Base-by-base conservation (phyloP, 805 yeast species). In the Limtongozyma cylindracea region DNA sequence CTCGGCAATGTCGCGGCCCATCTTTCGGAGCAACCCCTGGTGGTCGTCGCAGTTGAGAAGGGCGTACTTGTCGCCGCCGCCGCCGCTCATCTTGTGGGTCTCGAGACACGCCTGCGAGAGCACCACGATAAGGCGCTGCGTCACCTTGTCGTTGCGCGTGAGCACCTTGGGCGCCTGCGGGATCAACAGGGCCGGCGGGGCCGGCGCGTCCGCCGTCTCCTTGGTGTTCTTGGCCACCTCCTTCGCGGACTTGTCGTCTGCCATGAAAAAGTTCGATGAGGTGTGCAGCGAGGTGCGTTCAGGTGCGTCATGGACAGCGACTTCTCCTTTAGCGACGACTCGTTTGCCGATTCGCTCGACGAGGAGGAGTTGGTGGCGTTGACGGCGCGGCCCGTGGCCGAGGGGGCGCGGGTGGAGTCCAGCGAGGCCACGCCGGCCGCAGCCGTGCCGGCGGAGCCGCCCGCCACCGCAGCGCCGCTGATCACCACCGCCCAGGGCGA, bases 1-100 rank as follows among this genome's bases (percentile, higher is more conserved):
- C 41, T 88, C 98, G 21, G 92, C 77, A 30, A 88, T 84, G 40
- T 88, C 96, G 41, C 96, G 65, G 23, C 91, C 92, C 91, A 84
- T 78, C 42, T 80, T 84, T 44, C 84, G 72, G 36, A 88, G 53
- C 23, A 84, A 54, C 10, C 95, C 95, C 50, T 88, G 98, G 44
- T 88, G 98, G 43, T 88, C 98, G 45, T 88, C 98, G 55, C 98
- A 88, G 52, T 88, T 88, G 38, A 88, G 56, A 28, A 88, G 50
- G 1, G 92, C 95, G 39, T 71, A 88, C 44, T 88, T 78, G 40
- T 88, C 96, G 17, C 56, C 57, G 23, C 84, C 91, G 11, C 69
- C 64, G 3, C 77, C 59, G 21, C 77, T 69, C 43, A 84, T 67
- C 44, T 77, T 82, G 44, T 82, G 91, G 5, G 96, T 82, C 39